These are phyloP conservation scores for Penicillium pulvis DNA, from an alignment of 495 filamentous ascomycete genomes.

Conservation along the genomic window DNA sequence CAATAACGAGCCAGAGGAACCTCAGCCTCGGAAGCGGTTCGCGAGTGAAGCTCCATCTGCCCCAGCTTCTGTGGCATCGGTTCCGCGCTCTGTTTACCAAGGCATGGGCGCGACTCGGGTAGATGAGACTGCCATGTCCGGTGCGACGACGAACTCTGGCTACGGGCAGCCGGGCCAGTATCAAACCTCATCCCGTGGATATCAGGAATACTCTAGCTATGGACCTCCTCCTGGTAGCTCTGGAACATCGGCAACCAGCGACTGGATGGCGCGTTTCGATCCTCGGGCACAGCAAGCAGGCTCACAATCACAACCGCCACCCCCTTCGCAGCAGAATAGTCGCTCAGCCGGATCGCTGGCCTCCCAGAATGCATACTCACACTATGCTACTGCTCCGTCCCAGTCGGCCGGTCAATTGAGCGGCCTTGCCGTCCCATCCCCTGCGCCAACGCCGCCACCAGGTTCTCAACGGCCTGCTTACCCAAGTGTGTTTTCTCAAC, in stretches of 20 bases:
- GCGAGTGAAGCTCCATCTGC: conserved; percentile 38
- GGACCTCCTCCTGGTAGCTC: conserved; percentile 27
- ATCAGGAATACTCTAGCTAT: conserved; percentile 41
- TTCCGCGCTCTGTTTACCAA: conserved; percentile 22
- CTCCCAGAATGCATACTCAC: conserved; percentile 34
- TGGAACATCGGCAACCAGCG: conserved; percentile 36
- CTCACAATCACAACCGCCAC: conserved; percentile 27
- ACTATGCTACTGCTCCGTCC: conserved; percentile 32
- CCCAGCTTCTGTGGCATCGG: conserved; percentile 11
- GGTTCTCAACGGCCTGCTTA: conserved; percentile 40
- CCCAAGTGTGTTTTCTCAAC: conserved; percentile 37
- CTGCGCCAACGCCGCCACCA: conserved; percentile 44
- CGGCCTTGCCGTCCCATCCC: conserved; percentile 36
- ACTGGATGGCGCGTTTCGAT: conserved; percentile 52
- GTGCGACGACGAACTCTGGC: conserved; percentile 23
- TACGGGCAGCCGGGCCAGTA: conserved; percentile 37
- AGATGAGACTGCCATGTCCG: conserved; percentile 26
- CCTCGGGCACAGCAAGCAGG: conserved; percentile 40
- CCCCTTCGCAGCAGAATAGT: conserved; percentile 16
- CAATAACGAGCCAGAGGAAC: conserved; percentile 59
- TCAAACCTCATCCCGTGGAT: conserved; percentile 34
- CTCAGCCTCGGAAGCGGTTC: conserved; percentile 52
- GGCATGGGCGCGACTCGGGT: conserved; percentile 22
- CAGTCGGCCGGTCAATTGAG: conserved; percentile 29
- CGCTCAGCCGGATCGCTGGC: conserved; percentile 27